These are phyloP conservation scores for Rhynchospora tenuis DNA, from an alignment of 176 grass and related monocot genomes.

Conservation along the genomic window DNA sequence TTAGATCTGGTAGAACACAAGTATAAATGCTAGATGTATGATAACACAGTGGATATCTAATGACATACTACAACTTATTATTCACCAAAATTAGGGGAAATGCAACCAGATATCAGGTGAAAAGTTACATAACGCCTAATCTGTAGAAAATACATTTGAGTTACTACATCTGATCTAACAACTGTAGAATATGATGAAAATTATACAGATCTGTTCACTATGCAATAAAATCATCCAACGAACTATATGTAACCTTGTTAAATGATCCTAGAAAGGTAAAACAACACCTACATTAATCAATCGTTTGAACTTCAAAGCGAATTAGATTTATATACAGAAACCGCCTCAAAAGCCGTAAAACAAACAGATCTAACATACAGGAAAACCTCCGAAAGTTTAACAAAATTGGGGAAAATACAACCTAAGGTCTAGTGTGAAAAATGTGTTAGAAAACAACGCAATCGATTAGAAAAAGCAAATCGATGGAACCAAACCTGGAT, in stretches of 20 bases:
- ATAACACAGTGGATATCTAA: too few species aligned
- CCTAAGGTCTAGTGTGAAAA: background rate
- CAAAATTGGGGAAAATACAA: background rate
- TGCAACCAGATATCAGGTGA: too few species aligned
- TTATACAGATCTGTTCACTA: background rate
- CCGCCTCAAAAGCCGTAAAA: background rate
- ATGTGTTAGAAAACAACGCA: background rate
- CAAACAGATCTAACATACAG: background rate
- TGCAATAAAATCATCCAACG: background rate
- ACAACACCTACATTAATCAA: background rate
- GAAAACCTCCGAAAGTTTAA: background rate
- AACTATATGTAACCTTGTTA: background rate
- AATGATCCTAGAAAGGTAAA: background rate
- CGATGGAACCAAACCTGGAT: constrained; percentile 45
- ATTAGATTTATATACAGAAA: background rate
- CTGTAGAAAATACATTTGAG: too few species aligned
- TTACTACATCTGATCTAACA: too few species aligned
- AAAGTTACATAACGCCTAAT: too few species aligned
- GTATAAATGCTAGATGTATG: too few species aligned
- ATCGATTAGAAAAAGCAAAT: background rate
- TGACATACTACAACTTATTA: too few species aligned
- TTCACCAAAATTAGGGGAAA: too few species aligned
- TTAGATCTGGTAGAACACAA: too few species aligned
- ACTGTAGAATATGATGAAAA: background rate
- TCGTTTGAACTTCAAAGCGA: background rate